These are phyloP conservation scores for Dacryopinax spathularia DNA, from an alignment of 768 basidiomycete genomes.

Conservation along the genomic window DNA sequence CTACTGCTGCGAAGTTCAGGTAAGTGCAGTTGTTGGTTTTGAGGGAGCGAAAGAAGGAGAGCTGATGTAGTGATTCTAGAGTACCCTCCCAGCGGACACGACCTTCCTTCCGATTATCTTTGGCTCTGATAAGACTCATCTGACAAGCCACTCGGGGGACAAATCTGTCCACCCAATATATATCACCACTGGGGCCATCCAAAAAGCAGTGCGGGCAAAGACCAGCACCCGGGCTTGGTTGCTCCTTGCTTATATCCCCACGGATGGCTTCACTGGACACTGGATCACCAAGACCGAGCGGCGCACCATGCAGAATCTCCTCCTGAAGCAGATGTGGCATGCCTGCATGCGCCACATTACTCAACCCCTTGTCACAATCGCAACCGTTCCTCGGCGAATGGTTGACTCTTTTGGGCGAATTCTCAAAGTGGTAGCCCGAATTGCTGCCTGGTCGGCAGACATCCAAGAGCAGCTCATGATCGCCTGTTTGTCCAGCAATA, in stretches of 20 bases:
- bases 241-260: not conserved
- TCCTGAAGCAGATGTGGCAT: not conserved
- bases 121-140: constrained; percentile 26
- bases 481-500: not conserved
- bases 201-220: constrained; percentile 19
- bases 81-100: not conserved
- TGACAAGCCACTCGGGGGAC: constrained; percentile 22
- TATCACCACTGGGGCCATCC: constrained; percentile 23
- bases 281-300: not conserved
- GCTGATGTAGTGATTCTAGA: not conserved
- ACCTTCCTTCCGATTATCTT: constrained; percentile 22
- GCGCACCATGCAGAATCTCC: not conserved
- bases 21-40: not conserved
- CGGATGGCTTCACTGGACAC: not conserved
- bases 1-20: not conserved
- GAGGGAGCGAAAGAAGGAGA: not conserved
- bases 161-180: constrained; percentile 24
- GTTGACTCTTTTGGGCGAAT: not conserved
- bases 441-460: not conserved
- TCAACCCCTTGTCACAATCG: not conserved
- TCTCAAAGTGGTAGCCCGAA: not conserved
- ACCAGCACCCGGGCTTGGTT: not conserved
- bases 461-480: not conserved
- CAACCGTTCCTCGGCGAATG: not conserved
- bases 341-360: not conserved